Base-by-base conservation (phyloP, 2,329 filamentous ascomycete genomes). In the Scedosporium apiospermum region DNA sequence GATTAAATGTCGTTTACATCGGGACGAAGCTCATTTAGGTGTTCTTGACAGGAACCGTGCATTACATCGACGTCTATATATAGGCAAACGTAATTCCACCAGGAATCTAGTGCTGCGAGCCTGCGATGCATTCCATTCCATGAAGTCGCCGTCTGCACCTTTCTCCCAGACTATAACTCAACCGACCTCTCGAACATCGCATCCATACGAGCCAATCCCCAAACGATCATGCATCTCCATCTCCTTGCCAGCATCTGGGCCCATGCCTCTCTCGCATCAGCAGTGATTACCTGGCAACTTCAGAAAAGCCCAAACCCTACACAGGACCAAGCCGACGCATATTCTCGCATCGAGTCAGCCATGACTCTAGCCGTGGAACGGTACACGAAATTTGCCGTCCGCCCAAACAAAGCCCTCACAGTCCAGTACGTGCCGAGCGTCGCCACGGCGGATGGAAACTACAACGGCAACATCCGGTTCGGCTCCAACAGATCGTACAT, bases 391-490 rank as follows among this genome's bases (percentile, higher is more conserved):
- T 70, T 72, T 38, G 67, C 74, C 2, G 63, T 60, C 4, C 65
- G 64, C 12, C 72, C 77, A 6, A 70, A 62, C 65, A 80, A 80
- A 67, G 68, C 67, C 2, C 68, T 80, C 60, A 71, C 68, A 1
- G 76, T 77, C 26, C 68, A 72, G 46, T 80, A 80, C 68, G 67
- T 71, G 7, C 76, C 78, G 6, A 71, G 76, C 21, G 77, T 80
- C 10, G 71, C 73, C 7, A 80, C 78, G 0, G 78, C 78, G 26
- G 78, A 80, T 65, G 78, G 73, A 7, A 77, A 69, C 71, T 77
- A 73, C 69, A 78, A 75, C 67, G 78, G 78, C 49, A 74, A 77
- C 67, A 69, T 80, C n/a, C 75, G 78, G 14, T 80, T 80, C 68
- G 78, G 77, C 4, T 70, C 72, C 12, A 72, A 79, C 71, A 68